Conservation (phyloP, 1,139 yeast species). For the Kluyveromyces sp. region DNA sequence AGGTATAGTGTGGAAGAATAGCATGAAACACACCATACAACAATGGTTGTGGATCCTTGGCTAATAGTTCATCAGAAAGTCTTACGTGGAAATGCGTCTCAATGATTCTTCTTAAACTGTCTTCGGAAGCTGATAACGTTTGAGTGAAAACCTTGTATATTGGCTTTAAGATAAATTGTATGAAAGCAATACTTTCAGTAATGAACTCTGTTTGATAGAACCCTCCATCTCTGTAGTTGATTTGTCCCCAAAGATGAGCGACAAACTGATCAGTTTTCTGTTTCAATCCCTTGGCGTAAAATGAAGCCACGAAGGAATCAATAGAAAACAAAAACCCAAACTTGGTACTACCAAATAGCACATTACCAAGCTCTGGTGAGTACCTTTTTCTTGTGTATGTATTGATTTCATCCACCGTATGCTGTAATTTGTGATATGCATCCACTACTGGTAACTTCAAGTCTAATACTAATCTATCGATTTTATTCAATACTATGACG, state of each 20-base stretch:
- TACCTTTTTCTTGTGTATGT: constrained; percentile 35
- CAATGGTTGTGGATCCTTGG: constrained; percentile 46
- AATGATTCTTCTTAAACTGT: constrained; percentile 37
- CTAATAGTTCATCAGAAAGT: constrained; percentile 35
- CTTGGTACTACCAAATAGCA: constrained; percentile 64
- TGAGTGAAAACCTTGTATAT: constrained; percentile 67
- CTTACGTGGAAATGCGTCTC: constrained; percentile 40
- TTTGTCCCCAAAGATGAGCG: constrained; percentile 69
- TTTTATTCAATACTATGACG: constrained; percentile 63
- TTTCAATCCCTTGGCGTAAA: constrained; percentile 30
- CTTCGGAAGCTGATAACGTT: constrained; percentile 48
- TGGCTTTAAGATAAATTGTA: constrained; percentile 66
- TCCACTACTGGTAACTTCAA: constrained; percentile 67
- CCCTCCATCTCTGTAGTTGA: constrained; percentile 42
- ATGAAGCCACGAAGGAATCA: constrained; percentile 53
- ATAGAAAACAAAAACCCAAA: constrained; percentile 60
- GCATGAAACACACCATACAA: constrained; percentile 46
- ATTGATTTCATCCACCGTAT: constrained; percentile 59
- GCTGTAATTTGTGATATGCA: constrained; percentile 59
- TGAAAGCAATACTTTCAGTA: constrained; percentile 41
- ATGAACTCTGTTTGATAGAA: constrained; percentile 35
- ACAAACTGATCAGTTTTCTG: constrained; percentile 41
- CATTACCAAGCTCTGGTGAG: constrained; percentile 61
- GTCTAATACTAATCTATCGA: constrained; percentile 78
- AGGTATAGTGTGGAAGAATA: constrained; percentile 47